Base-by-base conservation (phyloP, 352 stramenopile species). In the Elongisporangium anandrum region DNA sequence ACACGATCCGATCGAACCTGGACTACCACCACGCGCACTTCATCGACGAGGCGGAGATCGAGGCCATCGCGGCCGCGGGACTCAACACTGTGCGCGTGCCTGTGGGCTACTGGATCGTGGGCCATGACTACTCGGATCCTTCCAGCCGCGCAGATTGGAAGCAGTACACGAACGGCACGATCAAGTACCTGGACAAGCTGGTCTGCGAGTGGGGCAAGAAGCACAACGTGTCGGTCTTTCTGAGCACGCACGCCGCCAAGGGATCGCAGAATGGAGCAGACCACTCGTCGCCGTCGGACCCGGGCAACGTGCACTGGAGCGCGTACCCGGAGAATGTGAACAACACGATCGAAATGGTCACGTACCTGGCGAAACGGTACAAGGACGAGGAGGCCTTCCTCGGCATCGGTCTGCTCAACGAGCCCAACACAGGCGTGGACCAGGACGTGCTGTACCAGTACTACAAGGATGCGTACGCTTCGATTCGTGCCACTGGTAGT, bases 21-120 rank as follows among this genome's bases (percentile, higher is more conserved):
- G 73, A 80, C 29, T 63, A 67, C 26, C 85, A 94, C 60, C 81
- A 81, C 38, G 54, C 59, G 17, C 80, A 65, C 6, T 94, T 87
- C 54, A 90, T 92, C 60, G 92, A 69, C 0, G 80, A 92, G 54
- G 58, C 60, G 8, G 82, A 91, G 26, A 90, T 94, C 58, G 59
- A 58, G 5, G 68, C 63, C 8, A 92, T 94, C 53, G 79, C 77
- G 0, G 65, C 58, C 5, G 66, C 79, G 9, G 81, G 82, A 0
- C 74, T 94, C 64, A 92, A 94, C 63, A 92, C 83, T 1, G 80
- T 94, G n/a, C 82, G 85, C 7, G 82, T 94, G 10, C 81, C 85
- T 0, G 69, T 94, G 3, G 85, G 85, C 16, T 92, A 88, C 62
- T 94, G 82, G 85, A 91, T 94, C 70, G 63, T 78, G 2, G 79